Percentiles rank a stretch among this genome's conserved stretches.
These are phyloP conservation scores for Mollisiaceae sp. DNA, from an alignment of 2,329 filamentous ascomycete genomes.

Conservation along the genomic window DNA sequence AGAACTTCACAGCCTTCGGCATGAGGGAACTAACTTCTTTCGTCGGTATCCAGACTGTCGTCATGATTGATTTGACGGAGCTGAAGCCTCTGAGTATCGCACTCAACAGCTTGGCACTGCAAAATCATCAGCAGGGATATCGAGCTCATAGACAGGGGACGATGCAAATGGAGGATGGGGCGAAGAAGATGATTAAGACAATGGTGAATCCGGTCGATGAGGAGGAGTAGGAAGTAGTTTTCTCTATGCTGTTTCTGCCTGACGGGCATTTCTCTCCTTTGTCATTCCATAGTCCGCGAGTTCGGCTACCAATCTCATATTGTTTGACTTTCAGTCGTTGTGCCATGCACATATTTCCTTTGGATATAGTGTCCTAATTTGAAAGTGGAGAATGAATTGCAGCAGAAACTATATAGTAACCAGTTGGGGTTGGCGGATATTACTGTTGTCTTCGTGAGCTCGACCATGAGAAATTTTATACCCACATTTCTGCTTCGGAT, in stretches of 20 bases:
- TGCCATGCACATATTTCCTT: too few relatives aligned
- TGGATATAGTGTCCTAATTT: too few relatives aligned
- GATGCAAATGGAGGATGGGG: background rate
- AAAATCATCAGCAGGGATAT: slow-evolving; percentile 13
- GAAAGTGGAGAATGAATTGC: too few relatives aligned
- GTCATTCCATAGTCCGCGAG: background rate
- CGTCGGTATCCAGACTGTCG: background rate
- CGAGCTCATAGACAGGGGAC: slow-evolving; percentile 6
- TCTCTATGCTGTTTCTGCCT: background rate
- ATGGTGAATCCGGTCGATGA: background rate
- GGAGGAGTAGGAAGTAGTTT: background rate
- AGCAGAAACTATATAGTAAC: too few relatives aligned
- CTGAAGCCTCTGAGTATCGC: background rate
- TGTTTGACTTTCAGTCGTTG: too few relatives aligned
- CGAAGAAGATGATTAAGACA: background rate
- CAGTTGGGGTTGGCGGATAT: too few relatives aligned
- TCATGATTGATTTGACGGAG: background rate
- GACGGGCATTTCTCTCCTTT: background rate
- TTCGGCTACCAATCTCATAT: background rate
- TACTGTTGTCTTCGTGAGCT: too few relatives aligned
- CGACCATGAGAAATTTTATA: too few relatives aligned
- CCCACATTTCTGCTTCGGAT: too few relatives aligned
- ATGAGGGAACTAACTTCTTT: background rate
- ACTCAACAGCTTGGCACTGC: background rate
- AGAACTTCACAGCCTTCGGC: background rate